A percentile compares a stretch with the other conserved stretches of the same genome.
Evolutionary conservation across 2,329 filamentous ascomycete species (phyloP).

Genomic region (Nothophoma quercina): DNA sequence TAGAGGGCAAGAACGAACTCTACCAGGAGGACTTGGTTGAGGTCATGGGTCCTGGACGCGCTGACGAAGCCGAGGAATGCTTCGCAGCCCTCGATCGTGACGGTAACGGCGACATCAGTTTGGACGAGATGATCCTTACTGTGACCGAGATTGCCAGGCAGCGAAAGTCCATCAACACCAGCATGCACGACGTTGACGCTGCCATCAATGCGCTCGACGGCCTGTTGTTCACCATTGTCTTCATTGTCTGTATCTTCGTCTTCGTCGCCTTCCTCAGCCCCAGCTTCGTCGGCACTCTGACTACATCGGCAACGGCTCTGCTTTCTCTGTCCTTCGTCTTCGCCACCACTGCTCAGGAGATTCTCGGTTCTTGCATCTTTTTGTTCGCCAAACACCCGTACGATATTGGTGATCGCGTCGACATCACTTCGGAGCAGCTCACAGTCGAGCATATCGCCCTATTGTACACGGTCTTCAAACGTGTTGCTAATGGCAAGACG

Average conservation of each 20-base stretch:
- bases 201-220: constrained; percentile 91
- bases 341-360: constrained; percentile 87
- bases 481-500: constrained; percentile 81
- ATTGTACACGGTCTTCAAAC: constrained; percentile 89
- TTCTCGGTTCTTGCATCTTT: constrained; percentile 98
- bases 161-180: constrained; percentile 86
- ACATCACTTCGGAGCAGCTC: constrained; percentile 74
- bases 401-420: constrained; percentile 93
- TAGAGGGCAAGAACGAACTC: constrained; percentile 83
- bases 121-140: constrained; percentile 94
- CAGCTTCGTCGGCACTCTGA: constrained; percentile 83
- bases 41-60: constrained; percentile 79
- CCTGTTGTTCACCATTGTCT: constrained; percentile 80
- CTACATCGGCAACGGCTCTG: constrained; percentile 88
- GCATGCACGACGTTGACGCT: constrained; percentile 97
- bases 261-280: constrained; percentile 91
- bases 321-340: constrained; percentile 98
- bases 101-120: constrained; percentile 89
- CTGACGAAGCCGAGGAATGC: constrained; percentile 82
- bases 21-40: constrained; percentile 83
- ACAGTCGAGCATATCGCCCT: constrained; percentile 94
- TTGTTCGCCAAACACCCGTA: constrained; percentile 98
- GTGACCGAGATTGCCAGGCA: constrained; percentile 84
- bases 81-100: constrained; percentile 85
- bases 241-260: constrained; percentile 82